Evolutionary conservation across 2,329 filamentous ascomycete species (phyloP), one percentile per base, ranked within the genome.

Genomic region (Cladobotryum protrusum): DNA sequence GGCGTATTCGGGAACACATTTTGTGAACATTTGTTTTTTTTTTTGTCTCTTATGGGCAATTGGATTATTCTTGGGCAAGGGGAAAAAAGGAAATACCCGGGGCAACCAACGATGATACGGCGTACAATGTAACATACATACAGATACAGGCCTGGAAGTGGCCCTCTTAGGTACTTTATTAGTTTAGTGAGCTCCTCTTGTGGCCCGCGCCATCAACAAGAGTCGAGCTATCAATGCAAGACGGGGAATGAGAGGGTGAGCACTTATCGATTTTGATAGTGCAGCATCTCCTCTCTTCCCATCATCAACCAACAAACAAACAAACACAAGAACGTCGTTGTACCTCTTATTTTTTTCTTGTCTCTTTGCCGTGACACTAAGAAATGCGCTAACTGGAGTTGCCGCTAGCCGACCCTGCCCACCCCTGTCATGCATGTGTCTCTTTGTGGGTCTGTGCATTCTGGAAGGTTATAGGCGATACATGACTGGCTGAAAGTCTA

Each of bases 381-480:
- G 56, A 54, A 17, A 24, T n/a, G 41, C 57, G 57, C 57, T 52
- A 57, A 54, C 43, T 43, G 47, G 24, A 29, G 24, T 29, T 29
- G 24, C 24, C 24, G 24, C 24, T 29, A 29, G 11, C 24, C 24
- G 24, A 29, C 24, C 24, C 11, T 29, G 7, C 24, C 24, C 11
- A 63, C 59, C 62, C 62, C 56, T 64, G 62, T 54, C 53, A 53
- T 53, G 63, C 62, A 64, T 64, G 62, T 64, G 62, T 61, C 57
- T 54, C 44, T 32, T 17, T 18, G 35, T 32, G 49, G 52, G 48
- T 47, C 56, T 48, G 59, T 61, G 61, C 61, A 58, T 55, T 54
- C 56, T 57, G 52, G 52, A 46, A 37, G 37, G 47, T 45, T 34
- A 36, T 15, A 42, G 32, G 29, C 24, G 29, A 6, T 19, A 17